phyloP scores from a whole-genome alignment of 495 filamentous ascomycete species.

The Tuber magnatum region DNA sequence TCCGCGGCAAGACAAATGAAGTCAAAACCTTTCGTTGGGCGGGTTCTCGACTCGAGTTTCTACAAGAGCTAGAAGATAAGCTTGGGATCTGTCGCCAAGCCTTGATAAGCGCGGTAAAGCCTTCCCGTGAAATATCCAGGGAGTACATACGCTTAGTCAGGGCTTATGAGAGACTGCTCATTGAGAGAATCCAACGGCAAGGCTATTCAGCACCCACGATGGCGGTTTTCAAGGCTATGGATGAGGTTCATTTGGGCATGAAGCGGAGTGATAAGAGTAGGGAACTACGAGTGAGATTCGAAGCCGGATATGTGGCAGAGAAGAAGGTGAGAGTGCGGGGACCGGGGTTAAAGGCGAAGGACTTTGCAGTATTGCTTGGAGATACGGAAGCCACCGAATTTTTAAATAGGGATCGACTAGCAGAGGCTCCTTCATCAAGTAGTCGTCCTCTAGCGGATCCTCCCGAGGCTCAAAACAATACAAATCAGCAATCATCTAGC shows the following conservation, averaged over 20 bases:
- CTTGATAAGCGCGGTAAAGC: not conserved
- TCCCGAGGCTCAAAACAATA: not conserved
- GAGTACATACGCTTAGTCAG: not conserved
- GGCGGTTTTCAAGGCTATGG: not conserved
- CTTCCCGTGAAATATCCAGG: not conserved
- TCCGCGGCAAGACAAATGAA: not conserved
- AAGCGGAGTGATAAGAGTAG: not conserved
- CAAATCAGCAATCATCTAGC: not conserved
- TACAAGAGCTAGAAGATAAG: not conserved
- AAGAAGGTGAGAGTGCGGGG: not conserved
- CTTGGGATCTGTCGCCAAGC: not conserved
- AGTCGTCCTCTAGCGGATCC: not conserved
- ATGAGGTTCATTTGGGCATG: not conserved
- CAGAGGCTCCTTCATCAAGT: not conserved
- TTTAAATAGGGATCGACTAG: not conserved
- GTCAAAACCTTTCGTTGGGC: not conserved
- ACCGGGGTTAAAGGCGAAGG: not conserved
- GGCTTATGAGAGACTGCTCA: conserved; percentile 1
- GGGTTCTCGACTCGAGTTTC: not conserved
- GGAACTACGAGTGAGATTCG: not conserved
- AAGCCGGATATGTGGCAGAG: not conserved
- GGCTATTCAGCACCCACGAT: not conserved
- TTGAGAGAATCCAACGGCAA: not conserved
- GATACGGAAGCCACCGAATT: not conserved
- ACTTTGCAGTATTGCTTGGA: not conserved